Conservation (phyloP, 2,329 filamentous ascomycete species). For the Parastagonospora avenae region DNA sequence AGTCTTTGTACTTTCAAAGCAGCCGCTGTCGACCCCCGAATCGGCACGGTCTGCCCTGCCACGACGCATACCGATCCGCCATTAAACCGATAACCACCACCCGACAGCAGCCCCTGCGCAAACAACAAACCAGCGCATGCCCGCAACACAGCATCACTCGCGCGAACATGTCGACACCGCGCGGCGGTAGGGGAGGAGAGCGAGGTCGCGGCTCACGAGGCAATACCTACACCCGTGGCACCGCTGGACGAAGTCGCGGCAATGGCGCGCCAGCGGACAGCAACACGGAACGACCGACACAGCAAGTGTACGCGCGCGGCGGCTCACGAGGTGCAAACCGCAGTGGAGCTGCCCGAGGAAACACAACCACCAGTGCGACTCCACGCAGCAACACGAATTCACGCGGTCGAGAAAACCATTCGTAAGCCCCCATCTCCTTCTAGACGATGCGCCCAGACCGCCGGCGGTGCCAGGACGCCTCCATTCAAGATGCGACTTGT, state of each 20-base stretch:
- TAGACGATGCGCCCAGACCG: constrained; percentile 12
- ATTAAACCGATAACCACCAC: background rate
- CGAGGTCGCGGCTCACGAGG: constrained; percentile 21
- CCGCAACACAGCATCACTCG: constrained; percentile 9
- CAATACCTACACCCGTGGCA: constrained; percentile 10
- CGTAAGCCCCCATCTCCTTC: constrained; percentile 14
- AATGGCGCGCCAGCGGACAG: constrained; percentile 16
- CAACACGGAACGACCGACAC: constrained; percentile 14
- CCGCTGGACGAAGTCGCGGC: constrained; percentile 19
- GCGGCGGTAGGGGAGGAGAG: constrained; percentile 26
- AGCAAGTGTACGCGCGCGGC: constrained; percentile 12
- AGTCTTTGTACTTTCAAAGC: constrained; percentile 24
- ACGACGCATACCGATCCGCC: background rate
- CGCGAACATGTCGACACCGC: constrained; percentile 38
- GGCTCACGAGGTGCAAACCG: background rate
- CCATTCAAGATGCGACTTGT: constrained; percentile 7
- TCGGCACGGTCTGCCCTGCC: constrained; percentile 21
- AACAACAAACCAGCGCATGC: constrained; percentile 14
- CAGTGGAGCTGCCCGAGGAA: constrained; percentile 3
- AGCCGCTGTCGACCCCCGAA: constrained; percentile 23
- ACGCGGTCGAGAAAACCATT: constrained; percentile 3
- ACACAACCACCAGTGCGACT: background rate
- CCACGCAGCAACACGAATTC: constrained; percentile 6
- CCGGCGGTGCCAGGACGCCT: constrained; percentile 11
- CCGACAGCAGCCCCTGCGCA: background rate